Evolutionary conservation across 352 stramenopile species (phyloP).

Genomic region (Phytophthora cactorum): DNA sequence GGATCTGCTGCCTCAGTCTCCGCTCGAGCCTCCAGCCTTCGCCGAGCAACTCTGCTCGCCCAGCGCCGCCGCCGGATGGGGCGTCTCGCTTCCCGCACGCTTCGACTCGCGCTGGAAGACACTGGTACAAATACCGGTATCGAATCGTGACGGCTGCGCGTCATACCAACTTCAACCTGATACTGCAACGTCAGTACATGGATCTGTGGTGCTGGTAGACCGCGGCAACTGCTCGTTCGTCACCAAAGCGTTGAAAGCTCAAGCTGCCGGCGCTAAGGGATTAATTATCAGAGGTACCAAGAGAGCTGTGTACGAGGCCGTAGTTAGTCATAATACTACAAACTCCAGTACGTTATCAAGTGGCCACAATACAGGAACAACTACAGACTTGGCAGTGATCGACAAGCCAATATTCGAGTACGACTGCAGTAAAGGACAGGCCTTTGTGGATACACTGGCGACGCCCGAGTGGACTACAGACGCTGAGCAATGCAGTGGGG

Average conservation of each 20-base stretch:
- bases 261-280: conserved; percentile 57
- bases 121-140: conserved; percentile 39
- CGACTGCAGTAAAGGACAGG: conserved; percentile 66
- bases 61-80: conserved; percentile 62
- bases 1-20: conserved; percentile 35
- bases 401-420: conserved; percentile 68
- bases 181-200: conserved; percentile 17
- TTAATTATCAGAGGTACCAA: conserved; percentile 69
- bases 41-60: conserved; percentile 60
- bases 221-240: conserved; percentile 83
- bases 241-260: conserved; percentile 58
- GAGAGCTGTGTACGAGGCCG: conserved; percentile 61
- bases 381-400: conserved; percentile 1
- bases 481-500: conserved; percentile 36
- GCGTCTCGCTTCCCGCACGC: conserved; percentile 49
- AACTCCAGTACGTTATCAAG: conserved; percentile 23
- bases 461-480: conserved; percentile 60
- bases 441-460: conserved; percentile 51
- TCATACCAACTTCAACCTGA: conserved; percentile 33
- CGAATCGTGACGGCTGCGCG: conserved; percentile 51
- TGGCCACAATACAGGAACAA: conserved; percentile 1
- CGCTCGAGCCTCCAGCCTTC: conserved; percentile 37
- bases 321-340: conserved; percentile 50
- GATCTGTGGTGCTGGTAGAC: conserved; percentile 61
- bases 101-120: conserved; percentile 65